Conservation (phyloP, 2,329 filamentous ascomycete genomes). For the Phialophora verrucosa region DNA sequence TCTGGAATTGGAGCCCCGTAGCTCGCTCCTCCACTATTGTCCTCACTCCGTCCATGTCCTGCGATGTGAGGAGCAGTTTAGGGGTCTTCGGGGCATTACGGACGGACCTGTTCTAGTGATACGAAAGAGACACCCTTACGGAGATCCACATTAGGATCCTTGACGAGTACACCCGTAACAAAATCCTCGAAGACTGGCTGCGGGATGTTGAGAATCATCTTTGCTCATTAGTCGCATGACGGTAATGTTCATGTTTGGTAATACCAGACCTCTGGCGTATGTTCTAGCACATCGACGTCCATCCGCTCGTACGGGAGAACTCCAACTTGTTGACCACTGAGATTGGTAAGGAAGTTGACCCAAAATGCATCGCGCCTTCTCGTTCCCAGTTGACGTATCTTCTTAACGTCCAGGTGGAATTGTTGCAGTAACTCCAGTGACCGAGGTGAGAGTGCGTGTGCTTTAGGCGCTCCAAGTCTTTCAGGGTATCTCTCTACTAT, state of each 20-base stretch:
- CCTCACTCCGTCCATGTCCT: conserved; percentile 31
- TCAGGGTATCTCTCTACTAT: conserved; percentile 41
- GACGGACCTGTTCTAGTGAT: conserved; percentile 43
- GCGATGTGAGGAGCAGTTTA: conserved; percentile 39
- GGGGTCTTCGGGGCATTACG: background rate
- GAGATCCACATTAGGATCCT: conserved; percentile 27
- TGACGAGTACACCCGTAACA: conserved; percentile 22
- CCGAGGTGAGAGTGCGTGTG: conserved; percentile 43
- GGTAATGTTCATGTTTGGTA: background rate
- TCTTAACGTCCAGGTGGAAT: conserved; percentile 40
- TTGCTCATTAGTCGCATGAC: background rate
- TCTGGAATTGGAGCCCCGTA: conserved; percentile 22
- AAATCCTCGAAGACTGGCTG: conserved; percentile 30
- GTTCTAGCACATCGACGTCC: conserved; percentile 43
- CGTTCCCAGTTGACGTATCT: conserved; percentile 40
- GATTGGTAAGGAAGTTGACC: conserved; percentile 51
- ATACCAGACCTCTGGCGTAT: conserved; percentile 45
- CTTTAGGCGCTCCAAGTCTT: conserved; percentile 42
- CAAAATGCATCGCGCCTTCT: conserved; percentile 46
- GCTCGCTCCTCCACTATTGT: conserved; percentile 37
- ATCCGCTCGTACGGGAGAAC: conserved; percentile 44
- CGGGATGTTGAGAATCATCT: conserved; percentile 34
- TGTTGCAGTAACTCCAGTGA: conserved; percentile 43
- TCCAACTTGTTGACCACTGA: conserved; percentile 47
- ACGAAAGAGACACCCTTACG: conserved; percentile 42